phyloP scores from a whole-genome alignment of 2,329 filamentous ascomycete genomes.

The Hypomyces perniciosus region DNA sequence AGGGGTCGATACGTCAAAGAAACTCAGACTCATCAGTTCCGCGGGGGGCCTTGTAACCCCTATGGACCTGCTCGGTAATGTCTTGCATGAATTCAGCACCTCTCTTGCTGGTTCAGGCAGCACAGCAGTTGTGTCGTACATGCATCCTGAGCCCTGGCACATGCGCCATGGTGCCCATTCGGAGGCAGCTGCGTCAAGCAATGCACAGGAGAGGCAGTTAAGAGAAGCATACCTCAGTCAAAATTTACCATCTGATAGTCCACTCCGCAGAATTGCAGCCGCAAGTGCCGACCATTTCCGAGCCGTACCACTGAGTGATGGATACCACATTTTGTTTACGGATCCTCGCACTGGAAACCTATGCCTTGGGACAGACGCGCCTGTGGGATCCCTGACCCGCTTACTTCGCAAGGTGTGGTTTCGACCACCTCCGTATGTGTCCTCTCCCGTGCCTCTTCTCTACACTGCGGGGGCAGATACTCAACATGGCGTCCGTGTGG shows the following conservation, averaged over 20 bases:
- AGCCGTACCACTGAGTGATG: constrained; percentile 59
- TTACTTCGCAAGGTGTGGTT: constrained; percentile 55
- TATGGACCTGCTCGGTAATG: constrained; percentile 16
- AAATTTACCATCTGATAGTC: constrained; percentile 12
- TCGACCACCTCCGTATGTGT: constrained; percentile 25
- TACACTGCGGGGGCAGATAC: constrained; percentile 54
- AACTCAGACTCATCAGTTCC: constrained; percentile 58
- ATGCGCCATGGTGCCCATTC: constrained; percentile 5
- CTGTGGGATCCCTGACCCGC: constrained; percentile 43
- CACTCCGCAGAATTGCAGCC: constrained; percentile 28
- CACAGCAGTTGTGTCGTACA: constrained; percentile 16
- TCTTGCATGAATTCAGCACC: constrained; percentile 20
- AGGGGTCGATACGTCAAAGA: constrained; percentile 44
- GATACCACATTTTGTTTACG: constrained; percentile 58
- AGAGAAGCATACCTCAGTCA: constrained; percentile 15
- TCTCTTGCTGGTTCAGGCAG: constrained; percentile 17
- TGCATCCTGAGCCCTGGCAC: constrained; percentile 13
- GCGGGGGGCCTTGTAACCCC: constrained; percentile 34
- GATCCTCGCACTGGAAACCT: constrained; percentile 52
- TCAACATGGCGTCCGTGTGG: constrained; percentile 51
- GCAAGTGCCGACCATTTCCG: constrained; percentile 54
- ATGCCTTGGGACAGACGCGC: constrained; percentile 56
- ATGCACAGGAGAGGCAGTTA: not conserved
- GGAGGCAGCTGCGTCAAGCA: not conserved
- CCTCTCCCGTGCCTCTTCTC: constrained; percentile 35